These are phyloP conservation scores for Chaetomiaceae sp. DNA, from an alignment of 2,329 filamentous ascomycete genomes.

Conservation along the genomic window DNA sequence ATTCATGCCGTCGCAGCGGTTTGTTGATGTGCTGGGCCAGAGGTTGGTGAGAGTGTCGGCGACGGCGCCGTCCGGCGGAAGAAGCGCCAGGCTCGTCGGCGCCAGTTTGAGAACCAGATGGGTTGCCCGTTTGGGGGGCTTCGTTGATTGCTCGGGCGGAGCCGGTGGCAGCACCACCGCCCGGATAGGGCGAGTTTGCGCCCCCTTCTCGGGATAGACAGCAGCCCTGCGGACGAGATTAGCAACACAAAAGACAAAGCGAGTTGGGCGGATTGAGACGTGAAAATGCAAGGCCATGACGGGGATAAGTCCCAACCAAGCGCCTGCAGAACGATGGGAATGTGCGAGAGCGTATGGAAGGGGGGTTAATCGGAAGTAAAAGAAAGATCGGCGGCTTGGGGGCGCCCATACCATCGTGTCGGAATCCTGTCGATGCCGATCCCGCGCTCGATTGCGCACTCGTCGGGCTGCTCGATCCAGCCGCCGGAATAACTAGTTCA, in stretches of 20 bases:
- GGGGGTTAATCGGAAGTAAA: too few relatives aligned
- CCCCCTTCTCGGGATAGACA: constrained; percentile 49
- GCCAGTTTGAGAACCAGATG: constrained; percentile 25
- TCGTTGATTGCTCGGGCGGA: constrained; percentile 50
- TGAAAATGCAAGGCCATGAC: too few relatives aligned
- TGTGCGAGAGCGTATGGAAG: too few relatives aligned
- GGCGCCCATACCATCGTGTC: constrained; percentile 20
- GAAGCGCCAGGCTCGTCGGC: constrained; percentile 23
- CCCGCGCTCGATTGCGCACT: constrained; percentile 15
- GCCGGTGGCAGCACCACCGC: constrained; percentile 38
- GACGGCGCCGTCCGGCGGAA: constrained; percentile 17
- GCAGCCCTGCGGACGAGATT: constrained; percentile 42
- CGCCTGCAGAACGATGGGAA: too few relatives aligned
- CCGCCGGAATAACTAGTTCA: constrained; percentile 24
- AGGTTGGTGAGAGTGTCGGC: constrained; percentile 34
- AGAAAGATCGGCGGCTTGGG: background rate
- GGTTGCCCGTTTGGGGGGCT: constrained; percentile 29
- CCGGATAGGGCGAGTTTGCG: constrained; percentile 49
- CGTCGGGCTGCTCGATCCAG: constrained; percentile 20
- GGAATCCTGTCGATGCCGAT: background rate
- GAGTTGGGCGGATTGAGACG: too few relatives aligned
- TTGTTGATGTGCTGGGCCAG: constrained; percentile 63
- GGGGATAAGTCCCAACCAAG: too few relatives aligned
- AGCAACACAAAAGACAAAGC: too few relatives aligned
- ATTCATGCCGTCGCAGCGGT: constrained; percentile 59